Conservation (phyloP, 176 grass and related monocot species). For the Eleusine indica region DNA sequence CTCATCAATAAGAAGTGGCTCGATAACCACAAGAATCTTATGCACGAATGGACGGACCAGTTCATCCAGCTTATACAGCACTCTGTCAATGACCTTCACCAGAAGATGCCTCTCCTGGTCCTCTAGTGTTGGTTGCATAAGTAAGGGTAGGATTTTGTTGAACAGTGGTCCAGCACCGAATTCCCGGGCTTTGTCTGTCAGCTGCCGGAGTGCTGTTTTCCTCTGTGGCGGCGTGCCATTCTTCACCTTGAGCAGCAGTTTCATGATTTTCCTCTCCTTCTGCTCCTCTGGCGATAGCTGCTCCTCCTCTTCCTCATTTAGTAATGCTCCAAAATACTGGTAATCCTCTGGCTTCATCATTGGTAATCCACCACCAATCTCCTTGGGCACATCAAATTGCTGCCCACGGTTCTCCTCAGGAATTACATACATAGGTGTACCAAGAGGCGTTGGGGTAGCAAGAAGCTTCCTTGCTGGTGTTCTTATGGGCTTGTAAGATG, state of each 20-base stretch:
- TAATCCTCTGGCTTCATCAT: conserved; percentile 98
- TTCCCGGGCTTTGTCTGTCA: conserved; percentile 59
- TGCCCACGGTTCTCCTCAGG: conserved; percentile 95
- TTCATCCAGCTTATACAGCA: conserved; percentile 97
- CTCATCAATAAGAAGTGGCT: conserved; percentile 94
- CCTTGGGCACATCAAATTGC: conserved; percentile 95
- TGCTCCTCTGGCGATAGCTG: conserved; percentile 87
- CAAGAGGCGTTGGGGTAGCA: conserved; percentile 82
- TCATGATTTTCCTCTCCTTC: conserved; percentile 98
- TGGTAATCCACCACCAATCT: conserved; percentile 67
- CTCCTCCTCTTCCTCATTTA: conserved; percentile 95
- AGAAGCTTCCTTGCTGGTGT: conserved; percentile 96
- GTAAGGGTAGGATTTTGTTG: conserved; percentile 1
- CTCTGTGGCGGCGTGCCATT: conserved; percentile 88
- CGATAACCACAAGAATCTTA: conserved; percentile 97
- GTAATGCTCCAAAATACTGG: conserved; percentile 85
- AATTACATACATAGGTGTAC: conserved; percentile 78
- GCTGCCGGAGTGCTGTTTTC: conserved; percentile 86
- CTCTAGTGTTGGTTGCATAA: conserved; percentile 96
- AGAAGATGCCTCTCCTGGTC: conserved; percentile 96
- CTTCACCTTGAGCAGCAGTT: conserved; percentile 82
- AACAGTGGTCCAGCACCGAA: too few relatives aligned
- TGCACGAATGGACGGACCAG: conserved; percentile 96
- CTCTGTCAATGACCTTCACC: conserved; percentile 97
- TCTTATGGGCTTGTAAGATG: conserved; percentile 82